Evolutionary conservation across 345 rosid genomes (phyloP).

Genomic region (Barbarea vulgaris): DNA sequence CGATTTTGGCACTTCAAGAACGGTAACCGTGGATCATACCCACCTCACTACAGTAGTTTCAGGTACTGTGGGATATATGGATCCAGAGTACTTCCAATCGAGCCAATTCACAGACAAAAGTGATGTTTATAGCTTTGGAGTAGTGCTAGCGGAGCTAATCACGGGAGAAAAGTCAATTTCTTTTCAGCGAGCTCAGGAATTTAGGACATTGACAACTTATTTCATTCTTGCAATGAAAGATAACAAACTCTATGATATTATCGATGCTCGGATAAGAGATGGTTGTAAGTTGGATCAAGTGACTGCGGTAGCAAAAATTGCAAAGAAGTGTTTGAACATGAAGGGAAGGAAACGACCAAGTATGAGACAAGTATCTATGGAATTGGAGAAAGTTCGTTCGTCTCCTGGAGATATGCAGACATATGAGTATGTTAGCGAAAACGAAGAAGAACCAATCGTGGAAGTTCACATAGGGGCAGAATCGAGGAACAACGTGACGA

Average conservation of each 20-base stretch:
- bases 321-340: conserved; percentile 37
- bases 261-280: conserved; percentile 24
- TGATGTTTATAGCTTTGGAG: conserved; percentile 58
- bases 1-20: conserved; percentile 37
- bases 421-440: neutral
- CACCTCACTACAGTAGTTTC: conserved; percentile 31
- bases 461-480: neutral
- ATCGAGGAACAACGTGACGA: neutral
- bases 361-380: conserved; percentile 46
- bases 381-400: conserved; percentile 29
- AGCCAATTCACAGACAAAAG: conserved; percentile 52
- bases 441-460: conserved; percentile 6
- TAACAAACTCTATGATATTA: conserved; percentile 10
- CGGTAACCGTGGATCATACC: conserved; percentile 32
- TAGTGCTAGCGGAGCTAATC: conserved; percentile 46
- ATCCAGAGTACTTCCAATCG: conserved; percentile 39
- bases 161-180: conserved; percentile 39
- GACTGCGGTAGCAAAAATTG: conserved; percentile 38
- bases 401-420: neutral
- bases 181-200: conserved; percentile 26
- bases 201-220: conserved; percentile 36
- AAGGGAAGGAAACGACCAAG: conserved; percentile 48
- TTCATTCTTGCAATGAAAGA: conserved; percentile 26
- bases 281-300: conserved; percentile 12
- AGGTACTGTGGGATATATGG: conserved; percentile 30